phyloP scores from a whole-genome alignment of 768 basidiomycete genomes.

The Daedaleopsis nitida region DNA sequence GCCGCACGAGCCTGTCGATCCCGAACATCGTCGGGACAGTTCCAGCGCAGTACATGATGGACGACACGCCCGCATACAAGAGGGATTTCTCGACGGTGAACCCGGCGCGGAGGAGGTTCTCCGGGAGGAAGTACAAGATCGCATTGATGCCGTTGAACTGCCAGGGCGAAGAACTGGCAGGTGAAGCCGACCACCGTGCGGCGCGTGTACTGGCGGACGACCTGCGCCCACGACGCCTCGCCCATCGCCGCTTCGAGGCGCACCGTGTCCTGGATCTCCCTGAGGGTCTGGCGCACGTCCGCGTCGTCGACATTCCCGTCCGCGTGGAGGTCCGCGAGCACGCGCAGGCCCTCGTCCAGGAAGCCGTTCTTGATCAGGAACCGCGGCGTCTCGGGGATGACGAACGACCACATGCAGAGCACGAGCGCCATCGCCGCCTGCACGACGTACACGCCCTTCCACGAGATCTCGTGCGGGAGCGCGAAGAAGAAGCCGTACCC shows the following conservation, averaged over 20 bases:
- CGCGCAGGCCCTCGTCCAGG: conserved; percentile 47
- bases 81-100: conserved; percentile 46
- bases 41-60: conserved; percentile 49
- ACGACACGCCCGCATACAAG: conserved; percentile 49
- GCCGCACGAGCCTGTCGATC: conserved; percentile 55
- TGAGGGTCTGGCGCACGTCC: conserved; percentile 45
- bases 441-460: conserved; percentile 58
- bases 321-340: conserved; percentile 61
- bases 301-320: conserved; percentile 47
- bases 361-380: conserved; percentile 59
- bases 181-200: conserved; percentile 54
- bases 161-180: conserved; percentile 52
- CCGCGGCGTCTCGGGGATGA: conserved; percentile 54
- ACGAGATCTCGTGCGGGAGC: conserved; percentile 48
- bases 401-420: conserved; percentile 48
- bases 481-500: conserved; percentile 53
- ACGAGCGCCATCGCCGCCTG: conserved; percentile 52
- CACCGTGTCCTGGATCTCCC: conserved; percentile 43
- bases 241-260: conserved; percentile 42
- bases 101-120: conserved; percentile 51
- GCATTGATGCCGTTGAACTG: conserved; percentile 61
- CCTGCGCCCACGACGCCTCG: conserved; percentile 46
- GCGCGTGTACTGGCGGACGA: conserved; percentile 52
- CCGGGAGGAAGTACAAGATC: conserved; percentile 59
- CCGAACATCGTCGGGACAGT: conserved; percentile 55